These are phyloP conservation scores for Anthoceros angustus DNA, from an alignment of 225 moss, liverwort and hornwort genomes.

Conservation along the genomic window DNA sequence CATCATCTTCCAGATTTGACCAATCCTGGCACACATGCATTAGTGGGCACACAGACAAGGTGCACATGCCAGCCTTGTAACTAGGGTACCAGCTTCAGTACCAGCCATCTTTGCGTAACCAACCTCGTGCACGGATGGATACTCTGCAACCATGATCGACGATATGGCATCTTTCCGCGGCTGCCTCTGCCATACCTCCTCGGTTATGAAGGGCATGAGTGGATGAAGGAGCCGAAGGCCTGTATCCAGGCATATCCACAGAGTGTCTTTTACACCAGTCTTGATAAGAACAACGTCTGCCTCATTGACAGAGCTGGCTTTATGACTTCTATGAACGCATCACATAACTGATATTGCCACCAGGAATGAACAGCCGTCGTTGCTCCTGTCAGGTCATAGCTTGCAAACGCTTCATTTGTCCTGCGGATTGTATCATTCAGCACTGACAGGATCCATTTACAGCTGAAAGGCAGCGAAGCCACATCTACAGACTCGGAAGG, in stretches of 20 bases:
- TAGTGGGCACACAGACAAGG: not conserved
- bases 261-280: slow-evolving; percentile 49
- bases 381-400: slow-evolving; percentile 49
- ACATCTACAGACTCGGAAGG: slow-evolving; percentile 41
- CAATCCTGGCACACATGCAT: slow-evolving; percentile 26
- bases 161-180: slow-evolving; percentile 30
- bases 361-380: slow-evolving; percentile 67
- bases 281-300: slow-evolving; percentile 20
- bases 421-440: slow-evolving; percentile 48
- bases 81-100: no score
- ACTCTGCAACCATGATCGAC: slow-evolving; percentile 53
- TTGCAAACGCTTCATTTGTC: slow-evolving; percentile 48
- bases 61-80: not conserved
- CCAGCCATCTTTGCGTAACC: not conserved
- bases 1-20: slow-evolving; percentile 35
- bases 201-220: slow-evolving; percentile 83
- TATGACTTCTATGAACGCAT: slow-evolving; percentile 80
- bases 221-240: slow-evolving; percentile 79
- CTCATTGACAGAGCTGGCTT: slow-evolving; percentile 58
- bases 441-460: slow-evolving; percentile 67
- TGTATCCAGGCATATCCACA: slow-evolving; percentile 76
- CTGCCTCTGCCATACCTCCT: slow-evolving; percentile 93
- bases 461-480: slow-evolving; percentile 50
- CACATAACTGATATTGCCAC: slow-evolving; percentile 90
- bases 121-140: slow-evolving; percentile 41